These are phyloP conservation scores for Talaromyces albobiverticillius DNA, from an alignment of 2,329 filamentous ascomycete species.

Conservation along the genomic window DNA sequence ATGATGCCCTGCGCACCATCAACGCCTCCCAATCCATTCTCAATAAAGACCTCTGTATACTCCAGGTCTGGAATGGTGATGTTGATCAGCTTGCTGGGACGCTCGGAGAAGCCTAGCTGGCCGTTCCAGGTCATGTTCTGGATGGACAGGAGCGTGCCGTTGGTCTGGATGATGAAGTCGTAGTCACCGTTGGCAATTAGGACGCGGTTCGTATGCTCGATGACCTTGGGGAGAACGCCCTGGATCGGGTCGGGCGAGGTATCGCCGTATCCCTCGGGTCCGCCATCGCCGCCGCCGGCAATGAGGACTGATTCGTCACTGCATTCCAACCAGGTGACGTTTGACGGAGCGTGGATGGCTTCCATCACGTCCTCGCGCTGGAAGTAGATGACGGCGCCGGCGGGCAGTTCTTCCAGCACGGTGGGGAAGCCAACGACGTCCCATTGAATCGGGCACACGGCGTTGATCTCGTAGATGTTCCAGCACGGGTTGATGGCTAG, in stretches of 20 bases:
- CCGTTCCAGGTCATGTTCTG: slow-evolving; percentile 83
- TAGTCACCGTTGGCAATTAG: slow-evolving; percentile 70
- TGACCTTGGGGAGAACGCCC: slow-evolving; percentile 44
- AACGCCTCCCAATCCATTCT: slow-evolving; percentile 63
- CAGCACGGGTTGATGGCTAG: slow-evolving; percentile 70
- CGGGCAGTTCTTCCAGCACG: slow-evolving; percentile 55
- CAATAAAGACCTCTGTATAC: slow-evolving; percentile 46
- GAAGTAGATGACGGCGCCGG: slow-evolving; percentile 64
- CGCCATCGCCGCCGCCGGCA: slow-evolving; percentile 32
- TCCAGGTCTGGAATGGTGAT: slow-evolving; percentile 52
- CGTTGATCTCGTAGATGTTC: slow-evolving; percentile 70
- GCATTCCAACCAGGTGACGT: slow-evolving; percentile 31
- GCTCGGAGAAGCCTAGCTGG: slow-evolving; percentile 63
- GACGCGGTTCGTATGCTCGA: slow-evolving; percentile 62
- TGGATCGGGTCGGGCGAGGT: slow-evolving; percentile 52
- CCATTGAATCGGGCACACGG: slow-evolving; percentile 68
- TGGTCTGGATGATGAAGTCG: slow-evolving; percentile 66
- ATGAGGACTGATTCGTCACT: slow-evolving; percentile 45
- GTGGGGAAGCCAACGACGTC: slow-evolving; percentile 66
- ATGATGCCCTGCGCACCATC: slow-evolving; percentile 63
- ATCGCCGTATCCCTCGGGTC: slow-evolving; percentile 34
- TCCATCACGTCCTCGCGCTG: slow-evolving; percentile 67
- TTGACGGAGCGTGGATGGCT: slow-evolving; percentile 60
- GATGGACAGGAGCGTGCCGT: slow-evolving; percentile 68
- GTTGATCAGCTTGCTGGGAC: slow-evolving; percentile 44